Conservation (phyloP, 345 rosid genomes). For the Eucalyptus urophylla region DNA sequence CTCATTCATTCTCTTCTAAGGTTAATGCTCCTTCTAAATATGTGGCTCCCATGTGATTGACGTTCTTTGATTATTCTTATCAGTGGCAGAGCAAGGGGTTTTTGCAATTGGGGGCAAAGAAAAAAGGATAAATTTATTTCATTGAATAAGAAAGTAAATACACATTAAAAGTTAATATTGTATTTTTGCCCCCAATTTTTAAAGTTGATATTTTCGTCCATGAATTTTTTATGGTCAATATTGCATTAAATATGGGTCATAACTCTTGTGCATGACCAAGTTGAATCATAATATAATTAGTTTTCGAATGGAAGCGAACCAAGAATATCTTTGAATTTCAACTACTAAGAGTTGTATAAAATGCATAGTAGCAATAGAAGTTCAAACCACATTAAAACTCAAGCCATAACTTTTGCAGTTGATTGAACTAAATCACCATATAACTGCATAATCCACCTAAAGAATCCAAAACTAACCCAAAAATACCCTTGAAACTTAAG, state of each 20-base stretch:
- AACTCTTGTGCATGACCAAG: neutral
- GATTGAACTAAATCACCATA: neutral
- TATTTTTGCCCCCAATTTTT: neutral
- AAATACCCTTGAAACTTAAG: neutral
- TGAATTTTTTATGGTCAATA: neutral
- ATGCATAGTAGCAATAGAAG: neutral
- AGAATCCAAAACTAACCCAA: neutral
- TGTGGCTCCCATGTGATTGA: neutral
- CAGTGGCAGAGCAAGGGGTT: neutral
- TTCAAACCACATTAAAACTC: neutral
- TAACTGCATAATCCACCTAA: neutral
- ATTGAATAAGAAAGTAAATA: neutral
- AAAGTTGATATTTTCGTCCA: neutral
- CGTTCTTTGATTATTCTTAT: neutral
- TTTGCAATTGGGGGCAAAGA: neutral
- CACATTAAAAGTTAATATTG: neutral
- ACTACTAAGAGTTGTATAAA: neutral
- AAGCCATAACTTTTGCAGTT: neutral
- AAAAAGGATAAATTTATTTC: neutral
- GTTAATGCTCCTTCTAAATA: neutral
- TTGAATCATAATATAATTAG: neutral
- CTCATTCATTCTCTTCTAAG: neutral
- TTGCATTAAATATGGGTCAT: neutral
- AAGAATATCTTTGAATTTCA: neutral
- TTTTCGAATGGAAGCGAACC: neutral